A percentile compares a stretch with the other conserved stretches of the same genome.
These are phyloP conservation scores for Glonium stellatum DNA, from an alignment of 495 filamentous ascomycete species.

Conservation along the genomic window DNA sequence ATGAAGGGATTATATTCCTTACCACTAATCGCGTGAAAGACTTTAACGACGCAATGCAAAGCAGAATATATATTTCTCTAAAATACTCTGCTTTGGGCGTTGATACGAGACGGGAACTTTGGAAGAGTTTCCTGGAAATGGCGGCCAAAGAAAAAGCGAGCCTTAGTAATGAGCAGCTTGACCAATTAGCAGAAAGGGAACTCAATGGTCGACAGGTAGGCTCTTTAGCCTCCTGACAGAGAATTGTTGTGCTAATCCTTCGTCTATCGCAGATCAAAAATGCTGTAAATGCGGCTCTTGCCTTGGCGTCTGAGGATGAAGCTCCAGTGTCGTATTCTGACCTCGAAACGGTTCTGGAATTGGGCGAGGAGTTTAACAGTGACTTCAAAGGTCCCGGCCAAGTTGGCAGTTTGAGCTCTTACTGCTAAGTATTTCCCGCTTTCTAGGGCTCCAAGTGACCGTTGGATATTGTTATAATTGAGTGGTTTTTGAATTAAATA, in stretches of 20 bases:
- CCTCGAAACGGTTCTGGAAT: constrained; percentile 4
- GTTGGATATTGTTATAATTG: background rate
- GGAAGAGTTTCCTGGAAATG: background rate
- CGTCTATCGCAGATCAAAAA: background rate
- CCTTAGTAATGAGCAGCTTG: background rate
- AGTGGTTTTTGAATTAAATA: background rate
- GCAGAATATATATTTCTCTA: background rate
- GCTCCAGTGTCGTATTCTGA: constrained; percentile 4
- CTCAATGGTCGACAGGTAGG: background rate
- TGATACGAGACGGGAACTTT: background rate
- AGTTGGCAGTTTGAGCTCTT: constrained; percentile 6
- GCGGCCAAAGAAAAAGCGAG: background rate
- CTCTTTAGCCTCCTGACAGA: background rate
- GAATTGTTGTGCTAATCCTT: background rate
- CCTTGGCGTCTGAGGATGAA: background rate
- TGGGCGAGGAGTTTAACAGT: constrained; percentile 1
- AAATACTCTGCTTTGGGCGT: background rate
- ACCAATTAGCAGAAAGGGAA: background rate
- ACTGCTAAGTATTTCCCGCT: background rate
- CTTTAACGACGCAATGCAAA: constrained; percentile 1
- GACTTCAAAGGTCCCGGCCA: constrained; percentile 2
- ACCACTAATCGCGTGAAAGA: background rate
- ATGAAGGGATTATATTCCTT: constrained; percentile 1
- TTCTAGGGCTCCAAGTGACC: background rate
- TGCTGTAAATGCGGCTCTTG: background rate